A percentile compares a stretch with the other conserved stretches of the same genome.
Evolutionary conservation across 1,284 basidiomycete genomes (phyloP).

Genomic region (Leccinum pachyderme): DNA sequence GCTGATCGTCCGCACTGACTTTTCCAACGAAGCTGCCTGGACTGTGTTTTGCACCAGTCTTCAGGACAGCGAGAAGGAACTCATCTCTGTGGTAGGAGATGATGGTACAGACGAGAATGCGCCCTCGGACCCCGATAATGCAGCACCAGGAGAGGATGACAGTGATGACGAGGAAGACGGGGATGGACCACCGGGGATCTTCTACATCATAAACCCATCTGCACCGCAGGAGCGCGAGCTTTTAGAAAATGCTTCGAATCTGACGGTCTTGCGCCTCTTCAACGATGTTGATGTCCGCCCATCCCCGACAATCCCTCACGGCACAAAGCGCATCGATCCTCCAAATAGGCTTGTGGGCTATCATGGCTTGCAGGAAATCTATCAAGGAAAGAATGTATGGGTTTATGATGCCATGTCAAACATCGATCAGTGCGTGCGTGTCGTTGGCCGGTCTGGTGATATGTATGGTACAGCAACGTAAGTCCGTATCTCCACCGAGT

Average conservation of each 20-base stretch:
- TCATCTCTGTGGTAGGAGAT: slow-evolving; percentile 26
- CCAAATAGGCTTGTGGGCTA: slow-evolving; percentile 60
- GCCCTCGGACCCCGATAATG: slow-evolving; percentile 2
- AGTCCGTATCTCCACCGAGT: slow-evolving; percentile 28
- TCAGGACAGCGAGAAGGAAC: slow-evolving; percentile 49
- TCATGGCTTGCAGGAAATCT: slow-evolving; percentile 70
- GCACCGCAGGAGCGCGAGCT: slow-evolving; percentile 39
- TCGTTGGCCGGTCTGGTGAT: slow-evolving; percentile 59
- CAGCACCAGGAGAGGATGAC: slow-evolving; percentile 13
- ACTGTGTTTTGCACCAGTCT: slow-evolving; percentile 48
- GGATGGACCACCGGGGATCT: slow-evolving; percentile 40
- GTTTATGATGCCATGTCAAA: slow-evolving; percentile 70
- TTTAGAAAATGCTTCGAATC: slow-evolving; percentile 57
- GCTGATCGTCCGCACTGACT: slow-evolving; percentile 67
- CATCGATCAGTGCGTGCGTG: slow-evolving; percentile 57
- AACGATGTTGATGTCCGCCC: slow-evolving; percentile 63
- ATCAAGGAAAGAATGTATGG: slow-evolving; percentile 67
- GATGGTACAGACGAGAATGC: slow-evolving; percentile 20
- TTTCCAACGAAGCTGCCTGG: slow-evolving; percentile 65
- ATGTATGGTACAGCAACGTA: slow-evolving; percentile 75
- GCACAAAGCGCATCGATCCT: slow-evolving; percentile 43
- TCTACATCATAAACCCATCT: slow-evolving; percentile 51
- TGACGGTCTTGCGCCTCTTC: slow-evolving; percentile 63
- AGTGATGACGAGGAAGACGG: slow-evolving; percentile 39
- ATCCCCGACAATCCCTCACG: slow-evolving; percentile 46